Evolutionary conservation across 345 rosid species (phyloP).

Genomic region (Rubroshorea leprosula): DNA sequence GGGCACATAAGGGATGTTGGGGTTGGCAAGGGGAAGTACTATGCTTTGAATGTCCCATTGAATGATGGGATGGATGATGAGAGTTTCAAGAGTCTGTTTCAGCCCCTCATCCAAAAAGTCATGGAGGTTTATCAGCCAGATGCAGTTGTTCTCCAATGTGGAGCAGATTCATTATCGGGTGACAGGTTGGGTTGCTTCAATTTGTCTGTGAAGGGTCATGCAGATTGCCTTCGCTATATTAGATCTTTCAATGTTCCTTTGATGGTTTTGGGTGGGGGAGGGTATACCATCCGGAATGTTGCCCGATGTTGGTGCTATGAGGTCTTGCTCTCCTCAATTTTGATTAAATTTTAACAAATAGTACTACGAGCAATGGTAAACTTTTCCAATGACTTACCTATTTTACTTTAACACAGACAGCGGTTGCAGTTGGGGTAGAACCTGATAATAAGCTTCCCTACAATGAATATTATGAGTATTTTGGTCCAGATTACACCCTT

Average conservation of each 20-base stretch:
- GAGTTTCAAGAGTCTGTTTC: slow-evolving; percentile 71
- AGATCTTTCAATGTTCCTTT: slow-evolving; percentile 89
- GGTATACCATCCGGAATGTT: slow-evolving; percentile 94
- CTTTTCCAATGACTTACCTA: slow-evolving; percentile 7
- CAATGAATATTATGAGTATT: slow-evolving; percentile 92
- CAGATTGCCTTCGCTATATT: slow-evolving; percentile 86
- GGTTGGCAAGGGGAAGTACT: slow-evolving; percentile 57
- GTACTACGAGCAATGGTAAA: not conserved
- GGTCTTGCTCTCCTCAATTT: slow-evolving; percentile 36
- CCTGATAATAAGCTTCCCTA: slow-evolving; percentile 89
- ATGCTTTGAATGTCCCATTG: slow-evolving; percentile 91
- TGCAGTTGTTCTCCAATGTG: slow-evolving; percentile 98
- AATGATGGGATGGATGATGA: slow-evolving; percentile 91
- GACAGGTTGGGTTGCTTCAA: slow-evolving; percentile 96
- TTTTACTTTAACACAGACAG: slow-evolving; percentile 54
- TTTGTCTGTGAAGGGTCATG: slow-evolving; percentile 96
- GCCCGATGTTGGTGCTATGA: slow-evolving; percentile 99
- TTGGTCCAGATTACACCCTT: slow-evolving; percentile 94
- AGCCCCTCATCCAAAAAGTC: slow-evolving; percentile 79
- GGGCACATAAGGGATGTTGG: slow-evolving; percentile 88
- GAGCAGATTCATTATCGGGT: slow-evolving; percentile 96
- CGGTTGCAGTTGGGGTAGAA: slow-evolving; percentile 95
- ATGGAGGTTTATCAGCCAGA: slow-evolving; percentile 98
- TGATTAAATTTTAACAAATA: slow-evolving; percentile 4
- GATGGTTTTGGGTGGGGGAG: slow-evolving; percentile 99